Base-by-base conservation (phyloP, 2,329 filamentous ascomycete genomes). In the Cladobotryum mycophilum region DNA sequence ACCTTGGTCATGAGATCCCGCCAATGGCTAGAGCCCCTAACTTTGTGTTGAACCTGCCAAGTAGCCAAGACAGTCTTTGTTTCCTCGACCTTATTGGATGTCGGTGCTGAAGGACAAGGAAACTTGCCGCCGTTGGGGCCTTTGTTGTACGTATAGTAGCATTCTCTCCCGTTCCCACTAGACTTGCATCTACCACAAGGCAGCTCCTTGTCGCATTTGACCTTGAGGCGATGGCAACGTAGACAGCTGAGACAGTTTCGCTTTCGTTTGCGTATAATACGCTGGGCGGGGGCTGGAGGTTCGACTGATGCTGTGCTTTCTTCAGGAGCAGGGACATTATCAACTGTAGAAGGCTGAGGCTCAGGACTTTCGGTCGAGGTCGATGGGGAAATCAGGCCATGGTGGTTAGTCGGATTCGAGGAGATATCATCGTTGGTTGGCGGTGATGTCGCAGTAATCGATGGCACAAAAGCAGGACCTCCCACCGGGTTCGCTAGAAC, bases 111-210 rank as follows among this genome's bases (percentile, higher is more conserved):
- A 7, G 63, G 61, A 45, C 61, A 64, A 11, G 66, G 62, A 46
- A 67, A 68, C 49, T 64, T 66, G 53, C 64, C 65, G 20, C 63
- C 62, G 45, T 67, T 67, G 37, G 64, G 61, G 1, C 65, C 64
- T 50, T 68, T 67, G 58, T 67, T 67, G 57, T 64, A 67, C 51
- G 58, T 68, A 51, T 68, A 69, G 50, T 67, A 68, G 52, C 66
- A 69, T 34, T 67, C 64, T 11, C 64, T 54, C 11, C 61, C 64
- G 42, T 68, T 66, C 18, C 66, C 65, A 34, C 64, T 68, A 7
- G 58, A 55, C 47, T 63, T 64, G 56, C 66, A 69, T 2, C 66
- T 61, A 2, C 62, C 63, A 41, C 66, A 69, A 3, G 66, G 66
- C 42, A 68, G 55, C 52, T 67, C 63, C 55, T 68, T 69, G 56